These are phyloP conservation scores for Mycena epipterygia DNA, from an alignment of 768 basidiomycete genomes.

Conservation along the genomic window DNA sequence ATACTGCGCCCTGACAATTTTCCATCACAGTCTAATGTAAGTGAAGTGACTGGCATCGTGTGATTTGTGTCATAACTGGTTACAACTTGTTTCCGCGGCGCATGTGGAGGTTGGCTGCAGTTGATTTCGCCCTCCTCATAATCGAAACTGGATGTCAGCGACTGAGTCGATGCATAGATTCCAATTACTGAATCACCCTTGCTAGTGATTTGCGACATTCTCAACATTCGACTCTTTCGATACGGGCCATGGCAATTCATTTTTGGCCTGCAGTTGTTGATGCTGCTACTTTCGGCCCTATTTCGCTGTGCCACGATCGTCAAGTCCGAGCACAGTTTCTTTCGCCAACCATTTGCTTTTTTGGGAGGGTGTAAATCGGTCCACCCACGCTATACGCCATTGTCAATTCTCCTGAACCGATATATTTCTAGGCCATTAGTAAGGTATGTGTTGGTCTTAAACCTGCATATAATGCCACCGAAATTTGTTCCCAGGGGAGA, in stretches of 20 bases:
- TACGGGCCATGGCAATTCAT: background rate
- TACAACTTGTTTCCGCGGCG: background rate
- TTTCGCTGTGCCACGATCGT: background rate
- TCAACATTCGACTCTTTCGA: background rate
- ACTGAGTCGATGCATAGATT: background rate
- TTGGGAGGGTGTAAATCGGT: background rate
- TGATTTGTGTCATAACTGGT: background rate
- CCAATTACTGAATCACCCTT: background rate
- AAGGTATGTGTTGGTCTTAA: background rate
- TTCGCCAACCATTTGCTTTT: background rate
- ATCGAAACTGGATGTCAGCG: background rate
- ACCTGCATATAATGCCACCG: background rate
- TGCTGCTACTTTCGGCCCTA: background rate
- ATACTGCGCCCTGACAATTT: background rate
- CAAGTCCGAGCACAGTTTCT: background rate
- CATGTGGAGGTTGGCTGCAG: background rate
- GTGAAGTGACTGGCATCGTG: background rate
- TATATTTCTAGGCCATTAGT: constrained; percentile 1
- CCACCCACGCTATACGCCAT: background rate
- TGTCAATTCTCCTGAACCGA: background rate
- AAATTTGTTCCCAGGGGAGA: background rate
- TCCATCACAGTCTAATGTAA: background rate
- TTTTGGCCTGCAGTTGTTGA: background rate
- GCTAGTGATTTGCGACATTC: background rate
- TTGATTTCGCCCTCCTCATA: background rate